Base-by-base conservation (phyloP, 2,329 filamentous ascomycete species). In the Penicillium sp. region DNA sequence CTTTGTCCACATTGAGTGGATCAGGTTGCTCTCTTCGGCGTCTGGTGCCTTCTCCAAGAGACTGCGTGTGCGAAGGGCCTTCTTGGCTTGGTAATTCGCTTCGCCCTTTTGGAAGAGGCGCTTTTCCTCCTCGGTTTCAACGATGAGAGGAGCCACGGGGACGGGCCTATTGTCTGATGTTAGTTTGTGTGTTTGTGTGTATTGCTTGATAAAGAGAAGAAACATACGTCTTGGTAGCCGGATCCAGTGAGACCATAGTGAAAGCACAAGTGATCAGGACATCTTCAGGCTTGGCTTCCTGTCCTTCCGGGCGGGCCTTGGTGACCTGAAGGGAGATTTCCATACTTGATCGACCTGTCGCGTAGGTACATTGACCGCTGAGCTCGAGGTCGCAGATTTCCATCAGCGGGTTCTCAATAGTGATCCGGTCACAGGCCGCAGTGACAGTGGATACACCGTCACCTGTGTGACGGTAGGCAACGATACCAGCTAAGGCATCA, bases 351-450 rank as follows among this genome's bases (percentile, higher is more conserved):
- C 88, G 77, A 0, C 89, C 89, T 1, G 89, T 88, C 0, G 89
- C 88, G 69, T 90, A 91, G 0, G 89, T 86, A 21, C 87, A 85
- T 61, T 84, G 80, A 5, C 85, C 85, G 57, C 86, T 89, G 40
- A 91, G 82, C 68, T 92, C 86, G 10, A 93, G 82, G 71, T 93
- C 89, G 63, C 89, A 91, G 54, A 93, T 90, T 67, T 91, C 88
- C 38, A 85, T 88, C 25, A 92, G 77, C 0, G 89, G 88, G 58
- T 89, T 84, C 48, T 89, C 84, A 64, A 92, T 86, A 4, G 81
- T 83, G 64, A 88, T 88, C 50, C 85, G 76, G 67, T 88, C 85
- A 56, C 84, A 85, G 21, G 84, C 84, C 17, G 85, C 85, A 4
- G 85, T 88, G 35, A 88, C 85, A 2, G 84, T 87, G 2, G 82